These are phyloP conservation scores for Ophiognomonia clavigignenti-juglandacearum DNA, from an alignment of 2,329 filamentous ascomycete species.

Conservation along the genomic window DNA sequence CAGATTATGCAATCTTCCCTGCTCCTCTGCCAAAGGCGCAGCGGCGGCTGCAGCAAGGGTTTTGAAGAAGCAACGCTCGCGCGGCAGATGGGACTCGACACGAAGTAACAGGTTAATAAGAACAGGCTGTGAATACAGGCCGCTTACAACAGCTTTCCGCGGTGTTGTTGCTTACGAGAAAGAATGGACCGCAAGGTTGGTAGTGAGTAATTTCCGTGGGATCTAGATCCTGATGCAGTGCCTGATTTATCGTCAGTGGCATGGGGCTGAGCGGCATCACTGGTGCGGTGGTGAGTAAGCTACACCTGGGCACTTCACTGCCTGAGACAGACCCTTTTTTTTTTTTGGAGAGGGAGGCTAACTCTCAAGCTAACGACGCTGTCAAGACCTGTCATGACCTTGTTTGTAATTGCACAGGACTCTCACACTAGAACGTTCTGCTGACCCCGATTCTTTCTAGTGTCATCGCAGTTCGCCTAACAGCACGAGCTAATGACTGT, in stretches of 20 bases:
- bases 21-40: neutral
- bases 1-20: neutral
- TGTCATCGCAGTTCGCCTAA: neutral
- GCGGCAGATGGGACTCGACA: no score
- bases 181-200: no score
- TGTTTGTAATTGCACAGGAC: slow-evolving; percentile 4
- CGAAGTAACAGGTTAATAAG: neutral
- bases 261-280: no score
- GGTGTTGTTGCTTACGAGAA: no score
- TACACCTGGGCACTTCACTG: no score
- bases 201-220: no score
- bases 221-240: no score
- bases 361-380: no score
- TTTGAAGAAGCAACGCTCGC: neutral
- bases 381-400: slow-evolving; percentile 9
- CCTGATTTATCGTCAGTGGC: no score
- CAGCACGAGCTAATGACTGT: neutral
- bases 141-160: neutral
- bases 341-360: no score
- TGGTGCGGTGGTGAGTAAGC: no score
- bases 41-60: neutral
- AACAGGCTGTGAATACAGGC: neutral
- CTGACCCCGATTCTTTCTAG: neutral
- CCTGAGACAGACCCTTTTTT: no score
- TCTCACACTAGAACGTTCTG: slow-evolving; percentile 1